Conservation (phyloP, 2,329 filamentous ascomycete genomes). For the Colletotrichum brevisporum region DNA sequence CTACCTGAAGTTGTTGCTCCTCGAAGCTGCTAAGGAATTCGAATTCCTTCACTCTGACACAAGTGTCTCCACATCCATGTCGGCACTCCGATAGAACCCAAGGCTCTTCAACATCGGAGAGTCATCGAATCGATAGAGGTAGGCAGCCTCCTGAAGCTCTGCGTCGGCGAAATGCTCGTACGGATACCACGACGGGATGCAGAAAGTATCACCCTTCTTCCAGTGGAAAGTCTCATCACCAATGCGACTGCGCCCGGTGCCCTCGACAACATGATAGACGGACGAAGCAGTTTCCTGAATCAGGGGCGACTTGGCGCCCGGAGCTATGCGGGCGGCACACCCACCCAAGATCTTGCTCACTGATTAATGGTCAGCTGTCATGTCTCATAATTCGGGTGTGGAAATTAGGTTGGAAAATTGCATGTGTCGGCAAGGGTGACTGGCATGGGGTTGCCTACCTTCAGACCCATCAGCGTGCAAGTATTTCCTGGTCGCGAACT, state of each 20-base stretch:
- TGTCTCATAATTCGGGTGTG: neutral
- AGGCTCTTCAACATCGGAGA: constrained; percentile 66
- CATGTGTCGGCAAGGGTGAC: neutral
- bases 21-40: neutral
- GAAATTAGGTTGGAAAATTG: neutral
- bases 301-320: constrained; percentile 51
- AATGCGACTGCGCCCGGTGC: constrained; percentile 58
- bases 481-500: constrained; percentile 50
- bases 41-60: constrained; percentile 44
- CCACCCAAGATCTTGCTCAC: constrained; percentile 63
- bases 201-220: constrained; percentile 68
- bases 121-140: constrained; percentile 69
- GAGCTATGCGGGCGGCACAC: constrained; percentile 59
- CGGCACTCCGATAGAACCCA: constrained; percentile 62
- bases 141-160: constrained; percentile 51
- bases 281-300: constrained; percentile 65
- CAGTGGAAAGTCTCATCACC: constrained; percentile 55
- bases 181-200: constrained; percentile 65
- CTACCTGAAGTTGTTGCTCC: too few species aligned
- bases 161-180: constrained; percentile 62
- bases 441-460: constrained; percentile 43
- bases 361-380: constrained; percentile 37
- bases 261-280: constrained; percentile 67
- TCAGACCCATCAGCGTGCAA: constrained; percentile 49
- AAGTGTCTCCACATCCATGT: constrained; percentile 55